These are phyloP conservation scores for Fibroporia radiculosa DNA, from an alignment of 768 basidiomycete species.

Conservation along the genomic window DNA sequence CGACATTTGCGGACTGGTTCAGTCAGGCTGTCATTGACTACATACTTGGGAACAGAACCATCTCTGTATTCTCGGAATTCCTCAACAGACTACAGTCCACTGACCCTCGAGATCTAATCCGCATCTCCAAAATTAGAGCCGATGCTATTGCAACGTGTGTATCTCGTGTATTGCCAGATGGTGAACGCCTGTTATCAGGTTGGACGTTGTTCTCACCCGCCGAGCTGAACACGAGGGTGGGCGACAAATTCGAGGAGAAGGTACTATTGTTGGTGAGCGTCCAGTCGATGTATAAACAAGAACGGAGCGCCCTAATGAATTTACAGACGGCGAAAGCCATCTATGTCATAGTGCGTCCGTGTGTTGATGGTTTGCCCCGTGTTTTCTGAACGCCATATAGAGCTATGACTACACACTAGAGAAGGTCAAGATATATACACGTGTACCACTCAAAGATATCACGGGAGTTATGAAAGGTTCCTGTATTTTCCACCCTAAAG, in stretches of 20 bases:
- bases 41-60: constrained; percentile 79
- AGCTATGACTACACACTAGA: constrained; percentile 91
- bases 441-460: constrained; percentile 82
- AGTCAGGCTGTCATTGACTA: constrained; percentile 93
- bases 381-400: constrained; percentile 32
- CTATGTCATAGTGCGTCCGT: constrained; percentile 67
- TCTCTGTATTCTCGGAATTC: constrained; percentile 91
- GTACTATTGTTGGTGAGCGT: constrained; percentile 73
- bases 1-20: constrained; percentile 94
- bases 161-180: constrained; percentile 34
- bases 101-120: constrained; percentile 86
- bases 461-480: constrained; percentile 70
- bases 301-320: not conserved
- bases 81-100: constrained; percentile 79
- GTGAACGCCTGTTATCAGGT: constrained; percentile 63
- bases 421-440: constrained; percentile 85
- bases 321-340: constrained; percentile 41
- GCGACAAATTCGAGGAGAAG: constrained; percentile 91
- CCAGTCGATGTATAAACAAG: not conserved
- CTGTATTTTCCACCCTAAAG: not conserved
- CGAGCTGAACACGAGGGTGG: constrained; percentile 59
- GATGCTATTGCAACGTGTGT: constrained; percentile 91
- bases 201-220: constrained; percentile 92
- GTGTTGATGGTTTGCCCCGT: not conserved
- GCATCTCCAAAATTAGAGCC: constrained; percentile 81